phyloP scores from a whole-genome alignment of 306 rosid genomes.

The Ceratonia siliqua region DNA sequence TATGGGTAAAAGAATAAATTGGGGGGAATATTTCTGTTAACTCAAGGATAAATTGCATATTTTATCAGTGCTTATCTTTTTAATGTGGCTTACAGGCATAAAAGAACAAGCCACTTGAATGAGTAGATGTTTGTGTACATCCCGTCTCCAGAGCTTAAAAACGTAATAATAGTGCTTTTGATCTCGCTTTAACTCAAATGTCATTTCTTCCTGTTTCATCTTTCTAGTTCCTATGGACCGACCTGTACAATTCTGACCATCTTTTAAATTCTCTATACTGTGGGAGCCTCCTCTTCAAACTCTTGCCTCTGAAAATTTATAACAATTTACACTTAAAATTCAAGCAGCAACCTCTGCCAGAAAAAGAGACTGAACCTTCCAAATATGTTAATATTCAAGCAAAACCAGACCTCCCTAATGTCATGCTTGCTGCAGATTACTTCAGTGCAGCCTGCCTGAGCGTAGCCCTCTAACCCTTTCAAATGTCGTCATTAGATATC shows the following conservation, averaged over 20 bases:
- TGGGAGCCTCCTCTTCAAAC: conserved; percentile 45
- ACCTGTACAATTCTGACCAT: conserved; percentile 68
- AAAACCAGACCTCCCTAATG: conserved; percentile 33
- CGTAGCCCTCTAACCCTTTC: conserved; percentile 15
- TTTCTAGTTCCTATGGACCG: conserved; percentile 52
- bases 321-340: conserved; percentile 66
- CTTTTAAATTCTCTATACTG: conserved; percentile 41
- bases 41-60: not conserved
- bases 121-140: conserved; percentile 26
- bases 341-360: conserved; percentile 49
- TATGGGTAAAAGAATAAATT: not conserved
- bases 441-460: conserved; percentile 20
- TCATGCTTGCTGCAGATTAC: conserved; percentile 26
- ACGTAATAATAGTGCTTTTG: conserved; percentile 1
- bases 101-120: conserved; percentile 35
- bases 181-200: conserved; percentile 33
- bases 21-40: not conserved
- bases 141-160: conserved; percentile 22
- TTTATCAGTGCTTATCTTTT: conserved; percentile 4
- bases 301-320: conserved; percentile 38
- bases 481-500: conserved; percentile 64
- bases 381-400: conserved; percentile 50
- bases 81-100: conserved; percentile 32
- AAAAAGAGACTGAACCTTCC: conserved; percentile 69
- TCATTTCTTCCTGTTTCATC: conserved; percentile 38